These are phyloP conservation scores for Byssothecium circinans DNA, from an alignment of 2,329 filamentous ascomycete species.

Conservation along the genomic window DNA sequence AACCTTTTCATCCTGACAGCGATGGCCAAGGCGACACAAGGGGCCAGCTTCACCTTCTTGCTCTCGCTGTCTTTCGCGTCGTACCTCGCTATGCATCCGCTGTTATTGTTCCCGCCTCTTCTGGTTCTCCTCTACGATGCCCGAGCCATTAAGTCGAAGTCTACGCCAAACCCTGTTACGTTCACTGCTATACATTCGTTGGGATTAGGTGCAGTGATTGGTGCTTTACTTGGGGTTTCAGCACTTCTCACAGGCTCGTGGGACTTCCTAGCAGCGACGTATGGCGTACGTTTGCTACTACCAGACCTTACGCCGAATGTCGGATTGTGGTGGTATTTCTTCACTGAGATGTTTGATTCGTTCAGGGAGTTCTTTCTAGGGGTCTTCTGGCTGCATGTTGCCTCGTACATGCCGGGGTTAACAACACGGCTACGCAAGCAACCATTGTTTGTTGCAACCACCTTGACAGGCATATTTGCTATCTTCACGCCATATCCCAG, in stretches of 20 bases:
- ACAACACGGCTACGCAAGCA: slow-evolving; percentile 81
- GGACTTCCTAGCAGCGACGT: slow-evolving; percentile 86
- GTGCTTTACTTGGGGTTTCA: slow-evolving; percentile 68
- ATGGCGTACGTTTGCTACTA: slow-evolving; percentile 87
- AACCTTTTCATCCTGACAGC: slow-evolving; percentile 85
- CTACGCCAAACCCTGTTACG: slow-evolving; percentile 31
- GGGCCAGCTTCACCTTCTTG: slow-evolving; percentile 72
- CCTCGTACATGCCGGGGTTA: slow-evolving; percentile 84
- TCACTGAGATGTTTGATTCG: slow-evolving; percentile 98
- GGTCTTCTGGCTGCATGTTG: slow-evolving; percentile 95
- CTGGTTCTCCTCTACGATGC: slow-evolving; percentile 70
- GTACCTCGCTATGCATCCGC: slow-evolving; percentile 89
- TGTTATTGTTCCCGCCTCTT: slow-evolving; percentile 81
- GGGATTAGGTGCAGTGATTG: slow-evolving; percentile 53
- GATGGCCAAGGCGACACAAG: slow-evolving; percentile 75
- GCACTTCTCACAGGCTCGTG: slow-evolving; percentile 76
- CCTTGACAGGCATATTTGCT: slow-evolving; percentile 85
- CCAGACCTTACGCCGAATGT: slow-evolving; percentile 94
- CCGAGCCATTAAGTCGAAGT: slow-evolving; percentile 29
- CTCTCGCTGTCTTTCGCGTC: slow-evolving; percentile 83
- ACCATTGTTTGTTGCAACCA: slow-evolving; percentile 80
- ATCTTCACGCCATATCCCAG: slow-evolving; percentile 98
- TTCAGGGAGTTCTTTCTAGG: slow-evolving; percentile 96
- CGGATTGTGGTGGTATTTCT: slow-evolving; percentile 99
- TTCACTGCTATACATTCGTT: slow-evolving; percentile 61